A percentile compares a stretch with the other conserved stretches of the same genome.
phyloP scores from a whole-genome alignment of 2,329 filamentous ascomycete genomes.

The Ilyonectria mors-panacis region DNA sequence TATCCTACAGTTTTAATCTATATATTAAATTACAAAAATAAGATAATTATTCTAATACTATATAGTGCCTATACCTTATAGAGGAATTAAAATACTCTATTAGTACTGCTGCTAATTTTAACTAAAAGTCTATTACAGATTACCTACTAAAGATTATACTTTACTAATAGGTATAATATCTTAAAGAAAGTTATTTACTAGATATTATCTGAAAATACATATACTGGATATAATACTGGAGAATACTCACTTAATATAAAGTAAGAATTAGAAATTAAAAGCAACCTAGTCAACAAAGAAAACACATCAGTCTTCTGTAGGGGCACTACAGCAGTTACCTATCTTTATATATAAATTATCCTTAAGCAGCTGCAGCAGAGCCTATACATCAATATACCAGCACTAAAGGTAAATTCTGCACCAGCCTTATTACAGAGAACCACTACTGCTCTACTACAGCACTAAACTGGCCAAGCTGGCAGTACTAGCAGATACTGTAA shows the following conservation, averaged over 20 bases:
- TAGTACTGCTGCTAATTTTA: neutral
- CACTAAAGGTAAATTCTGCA: neutral
- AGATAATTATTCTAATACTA: slow-evolving; percentile 49
- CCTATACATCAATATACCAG: neutral
- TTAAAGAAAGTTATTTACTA: too few relatives aligned
- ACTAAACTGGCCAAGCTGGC: neutral
- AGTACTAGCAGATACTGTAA: neutral
- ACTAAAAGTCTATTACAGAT: neutral
- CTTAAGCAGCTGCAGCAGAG: neutral
- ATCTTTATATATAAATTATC: neutral
- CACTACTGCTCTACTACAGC: neutral
- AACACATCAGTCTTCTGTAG: neutral
- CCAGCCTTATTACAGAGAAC: neutral
- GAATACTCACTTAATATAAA: neutral
- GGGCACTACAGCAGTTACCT: neutral
- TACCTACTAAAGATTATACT: neutral
- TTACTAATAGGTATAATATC: neutral
- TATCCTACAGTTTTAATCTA: slow-evolving; percentile 56
- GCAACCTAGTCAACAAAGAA: neutral
- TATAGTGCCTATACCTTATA: slow-evolving; percentile 52
- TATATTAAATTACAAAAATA: slow-evolving; percentile 53
- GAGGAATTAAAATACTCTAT: slow-evolving; percentile 42
- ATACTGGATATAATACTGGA: too few relatives aligned
- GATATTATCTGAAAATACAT: neutral
- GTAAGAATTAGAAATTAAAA: neutral